These are phyloP conservation scores for Priceomyces haplophilus DNA, from an alignment of 805 yeast genomes.

Conservation along the genomic window DNA sequence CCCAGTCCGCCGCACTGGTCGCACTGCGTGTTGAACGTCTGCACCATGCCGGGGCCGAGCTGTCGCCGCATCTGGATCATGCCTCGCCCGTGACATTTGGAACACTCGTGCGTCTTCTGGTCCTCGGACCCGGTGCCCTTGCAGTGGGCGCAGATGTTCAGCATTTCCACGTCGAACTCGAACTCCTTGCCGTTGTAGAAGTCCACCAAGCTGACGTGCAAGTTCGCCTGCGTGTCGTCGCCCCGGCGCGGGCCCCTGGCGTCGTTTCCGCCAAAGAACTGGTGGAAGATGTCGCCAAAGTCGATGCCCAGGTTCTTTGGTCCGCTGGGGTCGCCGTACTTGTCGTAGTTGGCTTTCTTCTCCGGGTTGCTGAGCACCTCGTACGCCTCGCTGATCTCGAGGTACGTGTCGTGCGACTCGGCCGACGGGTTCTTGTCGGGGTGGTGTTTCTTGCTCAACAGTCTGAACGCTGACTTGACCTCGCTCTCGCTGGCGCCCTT, in stretches of 20 bases:
- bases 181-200: conserved; percentile 66
- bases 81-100: conserved; percentile 74
- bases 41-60: conserved; percentile 87
- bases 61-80: conserved; percentile 62
- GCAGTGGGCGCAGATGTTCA: conserved; percentile 73
- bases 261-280: conserved; percentile 34
- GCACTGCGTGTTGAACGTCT: conserved; percentile 77
- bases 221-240: conserved; percentile 53
- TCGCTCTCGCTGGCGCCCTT: conserved; percentile 72
- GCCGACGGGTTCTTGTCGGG: conserved; percentile 92
- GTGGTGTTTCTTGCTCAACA: conserved; percentile 79
- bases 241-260: conserved; percentile 53
- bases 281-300: conserved; percentile 60
- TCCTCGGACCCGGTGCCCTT: conserved; percentile 85
- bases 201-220: conserved; percentile 59
- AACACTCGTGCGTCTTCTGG: conserved; percentile 64
- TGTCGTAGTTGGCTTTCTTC: conserved; percentile 66
- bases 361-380: conserved; percentile 75
- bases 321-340: conserved; percentile 69
- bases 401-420: conserved; percentile 79
- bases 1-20: conserved; percentile 82
- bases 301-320: conserved; percentile 28
- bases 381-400: conserved; percentile 91
- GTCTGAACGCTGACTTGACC: conserved; percentile 81
- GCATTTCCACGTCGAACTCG: conserved; percentile 63